Conservation (phyloP, 2,329 filamentous ascomycete species). For the Fusarium siculi region DNA sequence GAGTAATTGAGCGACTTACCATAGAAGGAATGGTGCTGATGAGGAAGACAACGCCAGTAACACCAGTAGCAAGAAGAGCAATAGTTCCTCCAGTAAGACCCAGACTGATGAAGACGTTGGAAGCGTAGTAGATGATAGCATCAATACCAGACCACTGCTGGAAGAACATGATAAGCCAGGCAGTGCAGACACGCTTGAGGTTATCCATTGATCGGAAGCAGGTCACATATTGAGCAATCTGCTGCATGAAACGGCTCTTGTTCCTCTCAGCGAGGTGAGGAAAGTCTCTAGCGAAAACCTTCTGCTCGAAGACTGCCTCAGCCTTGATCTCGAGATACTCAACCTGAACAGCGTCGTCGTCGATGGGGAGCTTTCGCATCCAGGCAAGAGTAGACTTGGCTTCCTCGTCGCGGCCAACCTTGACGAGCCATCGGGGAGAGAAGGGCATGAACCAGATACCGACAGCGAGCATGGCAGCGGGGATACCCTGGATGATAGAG, state of each 20-base stretch:
- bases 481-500: conserved; percentile 57
- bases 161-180: conserved; percentile 71
- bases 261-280: conserved; percentile 54
- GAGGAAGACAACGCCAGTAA: conserved; percentile 77
- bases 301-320: conserved; percentile 80
- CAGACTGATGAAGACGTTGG: conserved; percentile 72
- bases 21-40: conserved; percentile 48
- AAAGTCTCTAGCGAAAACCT: conserved; percentile 70
- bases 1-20: conserved; percentile 1
- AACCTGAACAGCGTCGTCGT: conserved; percentile 75
- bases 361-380: conserved; percentile 49
- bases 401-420: conserved; percentile 76
- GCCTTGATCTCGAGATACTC: conserved; percentile 88
- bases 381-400: conserved; percentile 50
- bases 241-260: conserved; percentile 54
- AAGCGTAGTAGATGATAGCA: conserved; percentile 56
- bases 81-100: conserved; percentile 69
- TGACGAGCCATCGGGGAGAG: conserved; percentile 79
- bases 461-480: conserved; percentile 65
- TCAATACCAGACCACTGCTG: conserved; percentile 54
- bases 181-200: conserved; percentile 72
- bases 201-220: conserved; percentile 53
- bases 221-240: conserved; percentile 61
- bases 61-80: conserved; percentile 73
- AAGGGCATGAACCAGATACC: conserved; percentile 86